These are phyloP conservation scores for Vaccinium corymbosum DNA, from an alignment of 148 eudicot genomes.

Conservation along the genomic window DNA sequence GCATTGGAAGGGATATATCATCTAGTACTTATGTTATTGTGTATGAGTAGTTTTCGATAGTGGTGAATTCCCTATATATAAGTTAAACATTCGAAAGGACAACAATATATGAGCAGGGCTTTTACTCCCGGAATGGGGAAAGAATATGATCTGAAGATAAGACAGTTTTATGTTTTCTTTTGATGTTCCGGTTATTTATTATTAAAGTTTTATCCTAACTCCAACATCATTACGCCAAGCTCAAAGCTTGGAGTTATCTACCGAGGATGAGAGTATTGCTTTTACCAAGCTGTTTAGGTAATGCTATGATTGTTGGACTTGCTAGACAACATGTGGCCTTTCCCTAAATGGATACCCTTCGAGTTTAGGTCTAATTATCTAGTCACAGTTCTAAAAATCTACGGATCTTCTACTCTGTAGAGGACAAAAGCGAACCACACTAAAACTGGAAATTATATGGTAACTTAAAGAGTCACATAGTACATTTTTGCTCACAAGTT, in stretches of 20 bases:
- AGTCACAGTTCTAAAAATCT: neutral
- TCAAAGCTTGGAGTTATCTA: neutral
- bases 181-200: neutral
- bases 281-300: neutral
- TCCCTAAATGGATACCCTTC: neutral
- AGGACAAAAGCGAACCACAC: too few species aligned
- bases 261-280: neutral
- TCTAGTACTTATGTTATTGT: neutral
- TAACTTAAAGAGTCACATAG: neutral
- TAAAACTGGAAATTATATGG: neutral
- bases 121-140: too few species aligned
- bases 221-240: neutral
- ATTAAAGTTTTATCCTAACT: neutral
- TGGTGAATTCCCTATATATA: neutral
- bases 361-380: neutral
- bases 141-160: too few species aligned
- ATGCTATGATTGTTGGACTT: neutral
- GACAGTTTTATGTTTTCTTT: too few species aligned
- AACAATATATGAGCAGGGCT: too few species aligned
- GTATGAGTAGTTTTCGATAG: neutral
- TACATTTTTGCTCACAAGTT: constrained; percentile 3
- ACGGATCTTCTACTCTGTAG: neutral
- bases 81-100: neutral
- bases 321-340: neutral
- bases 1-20: neutral